These are phyloP conservation scores for Micractinium conductrix DNA, from an alignment of 139 green algal genomes.

Conservation along the genomic window DNA sequence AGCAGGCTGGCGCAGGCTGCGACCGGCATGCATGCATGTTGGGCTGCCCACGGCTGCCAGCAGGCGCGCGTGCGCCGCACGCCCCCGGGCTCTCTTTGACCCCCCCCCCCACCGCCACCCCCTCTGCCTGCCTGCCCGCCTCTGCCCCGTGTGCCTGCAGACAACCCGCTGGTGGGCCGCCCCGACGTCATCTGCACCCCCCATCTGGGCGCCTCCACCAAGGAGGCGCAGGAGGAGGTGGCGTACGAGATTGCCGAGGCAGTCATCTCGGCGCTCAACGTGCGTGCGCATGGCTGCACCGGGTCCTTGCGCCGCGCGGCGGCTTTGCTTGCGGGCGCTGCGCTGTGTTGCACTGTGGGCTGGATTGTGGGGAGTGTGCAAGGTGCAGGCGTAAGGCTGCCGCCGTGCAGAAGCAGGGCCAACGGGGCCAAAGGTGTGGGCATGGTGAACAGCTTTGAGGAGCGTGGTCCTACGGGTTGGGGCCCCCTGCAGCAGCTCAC, in stretches of 20 bases:
- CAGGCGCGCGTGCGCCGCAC: no score
- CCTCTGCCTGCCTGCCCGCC: background rate
- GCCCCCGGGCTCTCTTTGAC: no score
- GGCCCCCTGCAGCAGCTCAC: background rate
- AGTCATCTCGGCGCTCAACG: slow-evolving; percentile 86
- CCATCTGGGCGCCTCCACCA: slow-evolving; percentile 92
- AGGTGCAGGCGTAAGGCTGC: no score
- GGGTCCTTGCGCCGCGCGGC: no score
- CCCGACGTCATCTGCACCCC: slow-evolving; percentile 93
- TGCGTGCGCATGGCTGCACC: no score
- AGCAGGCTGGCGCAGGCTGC: no score
- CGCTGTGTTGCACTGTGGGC: background rate
- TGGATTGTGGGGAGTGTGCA: no score
- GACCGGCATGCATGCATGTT: no score
- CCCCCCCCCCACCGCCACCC: background rate
- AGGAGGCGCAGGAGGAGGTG: slow-evolving; percentile 95
- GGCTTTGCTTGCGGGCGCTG: background rate
- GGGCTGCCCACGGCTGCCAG: no score
- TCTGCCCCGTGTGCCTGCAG: slow-evolving; percentile 17
- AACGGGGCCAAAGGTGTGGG: no score
- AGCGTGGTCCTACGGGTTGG: background rate
- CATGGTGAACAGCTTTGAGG: no score
- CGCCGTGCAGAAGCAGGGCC: no score
- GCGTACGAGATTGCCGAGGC: slow-evolving; percentile 95
- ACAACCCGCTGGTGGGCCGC: slow-evolving; percentile 79